Evolutionary conservation across 2,329 filamentous ascomycete species (phyloP), one percentile per base, ranked within the genome.

Genomic region (Lizonia empirigonia): DNA sequence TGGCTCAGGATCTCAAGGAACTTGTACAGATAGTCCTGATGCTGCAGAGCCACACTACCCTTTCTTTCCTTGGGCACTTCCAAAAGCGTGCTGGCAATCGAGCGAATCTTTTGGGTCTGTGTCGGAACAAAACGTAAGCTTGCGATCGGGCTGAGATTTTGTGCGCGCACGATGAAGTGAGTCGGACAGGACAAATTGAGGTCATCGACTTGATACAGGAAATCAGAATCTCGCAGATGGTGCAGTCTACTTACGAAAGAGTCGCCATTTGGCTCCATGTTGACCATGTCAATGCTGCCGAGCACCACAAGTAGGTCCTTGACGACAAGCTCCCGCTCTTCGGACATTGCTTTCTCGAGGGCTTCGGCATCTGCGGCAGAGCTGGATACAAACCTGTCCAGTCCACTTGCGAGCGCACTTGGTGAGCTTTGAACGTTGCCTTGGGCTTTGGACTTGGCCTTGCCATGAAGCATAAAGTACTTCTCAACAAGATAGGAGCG

Each of bases 401-500:
- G 37, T n/a, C 70, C 70, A 5, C 59, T 49, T 4, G 63, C 52
- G 4, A 70, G 58, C 1, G 49, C 52, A 15, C 55, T 58, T 4
- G 64, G 58, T 2, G 63, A 64, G 44, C 60, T 64, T 37, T 73
- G 69, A 33, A 75, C 62, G 7, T 76, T 72, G 50, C 78, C 74
- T 50, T 80, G 75, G 15, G 76, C 69, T 33, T 82, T 74, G 16
- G 56, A 54, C n/a, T 60, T 62, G 16, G 59, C 83, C 1, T 85
- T 83, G 44, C 91, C 88, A 29, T 86, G 84, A 1, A 94, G 79
- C 61, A 85, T 86, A 71, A 90, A 90, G 74, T 93, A 96, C 58
- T 91, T 87, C 70, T 96, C 90, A 0, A 95, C 90, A 49, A 93
- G 85, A 69, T 91, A 92, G 0, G 89, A 93, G 19, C 91, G 82